Evolutionary conservation across 2,329 filamentous ascomycete species (phyloP), one percentile per base, ranked within the genome.

Genomic region (Ophiostoma tasmaniense): DNA sequence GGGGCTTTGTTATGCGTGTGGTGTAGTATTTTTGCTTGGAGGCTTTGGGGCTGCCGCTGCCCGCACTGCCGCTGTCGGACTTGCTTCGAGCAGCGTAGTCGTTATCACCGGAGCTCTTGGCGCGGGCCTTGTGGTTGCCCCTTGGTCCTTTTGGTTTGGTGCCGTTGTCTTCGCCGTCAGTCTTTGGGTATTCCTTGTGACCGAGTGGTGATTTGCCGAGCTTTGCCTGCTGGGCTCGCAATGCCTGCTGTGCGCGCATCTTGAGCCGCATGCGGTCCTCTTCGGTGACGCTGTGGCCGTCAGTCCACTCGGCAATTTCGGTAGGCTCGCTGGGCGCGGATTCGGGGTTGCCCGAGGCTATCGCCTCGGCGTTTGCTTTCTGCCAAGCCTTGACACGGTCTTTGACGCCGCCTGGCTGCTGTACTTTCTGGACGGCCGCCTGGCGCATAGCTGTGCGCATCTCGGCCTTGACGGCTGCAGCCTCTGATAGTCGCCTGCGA

Each of bases 351-450:
- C 80, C 83, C 1, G 78, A 79, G 3, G 75, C 79, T 78, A 89
- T 84, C 33, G 88, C 89, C 6, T 85, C 84, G 42, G 89, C 90
- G 75, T 90, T 92, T 73, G 89, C 83, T 75, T 89, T 89, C 78
- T 97, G 92, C 93, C 93, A 97, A 78, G 89, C 85, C 73, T 89
- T 89, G 67, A 97, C 91, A 74, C 93, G 88, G 73, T 91, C 90
- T 71, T 86, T 86, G 65, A 96, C 90, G n/a, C 86, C 86, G 3
- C 85, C 84, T 0, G 87, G 90, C 75, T 81, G 85, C 78, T 81
- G 88, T 73, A 87, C 82, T 78, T 81, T 87, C 76, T 79, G 83
- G 67, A 84, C 85, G n/a, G 82, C 78, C 7, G 81, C 85, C 73
- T 87, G 81, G 67, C 84, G 84, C 84, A 87, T 87, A 73, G 86